Percentiles rank a stretch among this genome's conserved stretches.
Conservation (phyloP, 2,329 filamentous ascomycete species). For the Fusarium gaditjirri region DNA sequence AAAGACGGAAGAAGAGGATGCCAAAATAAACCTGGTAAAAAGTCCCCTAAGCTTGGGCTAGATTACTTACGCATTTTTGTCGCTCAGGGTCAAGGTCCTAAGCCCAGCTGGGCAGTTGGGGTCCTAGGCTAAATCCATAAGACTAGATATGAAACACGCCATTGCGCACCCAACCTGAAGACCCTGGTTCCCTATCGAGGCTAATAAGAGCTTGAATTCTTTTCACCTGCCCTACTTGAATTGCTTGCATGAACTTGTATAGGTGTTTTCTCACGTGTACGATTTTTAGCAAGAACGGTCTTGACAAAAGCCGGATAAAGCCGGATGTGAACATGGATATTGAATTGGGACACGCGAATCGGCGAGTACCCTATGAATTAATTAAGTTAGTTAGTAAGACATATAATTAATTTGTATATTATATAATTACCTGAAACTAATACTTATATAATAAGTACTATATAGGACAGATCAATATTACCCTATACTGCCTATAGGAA, state of each 20-base stretch:
- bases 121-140: conserved; percentile 19
- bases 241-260: conserved; percentile 3
- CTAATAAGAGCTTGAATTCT: neutral
- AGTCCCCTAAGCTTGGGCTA: too few species aligned
- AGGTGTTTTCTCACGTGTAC: neutral
- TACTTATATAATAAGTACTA: neutral
- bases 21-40: too few species aligned
- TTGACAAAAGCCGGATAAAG: too few species aligned
- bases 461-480: neutral
- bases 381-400: neutral
- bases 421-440: neutral
- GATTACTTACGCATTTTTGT: too few species aligned
- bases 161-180: conserved; percentile 33
- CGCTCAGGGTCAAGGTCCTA: too few species aligned
- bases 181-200: conserved; percentile 16
- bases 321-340: neutral
- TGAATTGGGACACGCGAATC: conserved; percentile 5
- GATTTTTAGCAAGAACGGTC: neutral
- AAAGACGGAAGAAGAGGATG: too few species aligned
- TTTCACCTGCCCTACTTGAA: conserved; percentile 28
- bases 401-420: neutral
- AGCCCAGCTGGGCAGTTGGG: neutral
- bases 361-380: neutral
- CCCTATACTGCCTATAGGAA: neutral
- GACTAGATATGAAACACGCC: conserved; percentile 35